Conservation (phyloP, 2,329 filamentous ascomycete genomes). For the Diaporthe sp. region DNA sequence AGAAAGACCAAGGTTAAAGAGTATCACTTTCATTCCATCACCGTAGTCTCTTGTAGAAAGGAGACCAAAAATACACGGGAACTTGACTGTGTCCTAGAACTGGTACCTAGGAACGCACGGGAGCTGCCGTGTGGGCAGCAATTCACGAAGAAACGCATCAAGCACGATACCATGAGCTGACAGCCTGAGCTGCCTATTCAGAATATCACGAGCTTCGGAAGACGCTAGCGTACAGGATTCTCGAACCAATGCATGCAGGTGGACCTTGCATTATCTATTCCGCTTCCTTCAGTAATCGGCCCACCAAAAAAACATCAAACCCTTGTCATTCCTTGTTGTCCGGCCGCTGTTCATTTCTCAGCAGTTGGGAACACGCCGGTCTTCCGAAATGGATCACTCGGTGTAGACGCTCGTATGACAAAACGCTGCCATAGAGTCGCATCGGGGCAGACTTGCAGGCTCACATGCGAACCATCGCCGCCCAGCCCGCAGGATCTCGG, state of each 20-base stretch:
- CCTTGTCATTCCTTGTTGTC: background rate
- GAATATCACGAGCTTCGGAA: background rate
- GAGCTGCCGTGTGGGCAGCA: background rate
- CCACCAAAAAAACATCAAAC: background rate
- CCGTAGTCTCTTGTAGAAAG: background rate
- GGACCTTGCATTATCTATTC: conserved; percentile 10
- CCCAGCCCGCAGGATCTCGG: background rate
- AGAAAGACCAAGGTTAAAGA: too few relatives aligned
- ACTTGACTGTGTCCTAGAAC: background rate
- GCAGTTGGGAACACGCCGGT: background rate
- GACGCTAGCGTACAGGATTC: conserved; percentile 14
- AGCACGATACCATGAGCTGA: background rate
- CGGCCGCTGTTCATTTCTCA: background rate
- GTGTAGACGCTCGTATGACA: conserved; percentile 15
- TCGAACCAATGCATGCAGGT: conserved; percentile 15
- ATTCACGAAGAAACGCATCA: background rate
- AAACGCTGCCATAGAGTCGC: background rate
- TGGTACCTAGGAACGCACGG: background rate
- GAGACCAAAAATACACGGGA: background rate
- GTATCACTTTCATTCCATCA: background rate
- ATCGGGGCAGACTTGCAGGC: background rate
- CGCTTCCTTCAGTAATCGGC: conserved; percentile 6
- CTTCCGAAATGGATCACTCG: conserved; percentile 1
- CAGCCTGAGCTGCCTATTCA: background rate
- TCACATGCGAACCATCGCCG: background rate